phyloP scores from a whole-genome alignment of 805 yeast species.

The Candida tammaniensis region DNA sequence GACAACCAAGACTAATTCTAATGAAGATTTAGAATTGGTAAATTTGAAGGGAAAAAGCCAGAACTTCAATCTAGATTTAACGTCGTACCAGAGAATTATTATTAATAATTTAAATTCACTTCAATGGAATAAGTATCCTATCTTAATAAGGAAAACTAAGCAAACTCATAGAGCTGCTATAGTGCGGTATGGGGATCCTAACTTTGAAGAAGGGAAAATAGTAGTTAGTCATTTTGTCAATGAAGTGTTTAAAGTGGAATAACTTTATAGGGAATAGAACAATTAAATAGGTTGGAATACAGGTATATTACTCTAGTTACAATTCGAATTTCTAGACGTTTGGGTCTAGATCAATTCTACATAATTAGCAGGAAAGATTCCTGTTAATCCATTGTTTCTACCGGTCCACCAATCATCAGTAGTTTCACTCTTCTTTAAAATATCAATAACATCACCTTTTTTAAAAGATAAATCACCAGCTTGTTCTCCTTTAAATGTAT shows the following conservation, averaged over 20 bases:
- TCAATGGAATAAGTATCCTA: constrained; percentile 69
- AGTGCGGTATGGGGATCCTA: constrained; percentile 52
- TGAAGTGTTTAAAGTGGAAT: constrained; percentile 19
- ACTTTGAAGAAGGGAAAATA: constrained; percentile 64
- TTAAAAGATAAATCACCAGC: constrained; percentile 89
- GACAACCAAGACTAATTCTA: background rate
- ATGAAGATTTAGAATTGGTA: constrained; percentile 11
- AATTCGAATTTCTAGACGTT: too few species aligned
- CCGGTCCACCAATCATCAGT: constrained; percentile 99
- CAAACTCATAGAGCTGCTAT: constrained; percentile 83
- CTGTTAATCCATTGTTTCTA: constrained; percentile 74
- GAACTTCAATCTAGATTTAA: constrained; percentile 35
- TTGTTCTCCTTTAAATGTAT: constrained; percentile 87
- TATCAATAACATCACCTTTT: constrained; percentile 91
- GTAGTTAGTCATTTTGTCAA: constrained; percentile 66
- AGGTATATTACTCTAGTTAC: too few species aligned
- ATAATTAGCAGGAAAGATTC: constrained; percentile 96
- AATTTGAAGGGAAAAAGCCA: constrained; percentile 17
- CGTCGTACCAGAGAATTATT: constrained; percentile 47
- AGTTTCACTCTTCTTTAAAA: constrained; percentile 81
- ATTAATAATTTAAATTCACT: constrained; percentile 55
- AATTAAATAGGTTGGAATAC: too few species aligned
- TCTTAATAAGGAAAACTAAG: constrained; percentile 61
- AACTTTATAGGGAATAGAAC: background rate
- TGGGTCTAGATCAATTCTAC: constrained; percentile 75